Base-by-base conservation (phyloP, 1,284 basidiomycete genomes). In the Meira miltonrushii region DNA sequence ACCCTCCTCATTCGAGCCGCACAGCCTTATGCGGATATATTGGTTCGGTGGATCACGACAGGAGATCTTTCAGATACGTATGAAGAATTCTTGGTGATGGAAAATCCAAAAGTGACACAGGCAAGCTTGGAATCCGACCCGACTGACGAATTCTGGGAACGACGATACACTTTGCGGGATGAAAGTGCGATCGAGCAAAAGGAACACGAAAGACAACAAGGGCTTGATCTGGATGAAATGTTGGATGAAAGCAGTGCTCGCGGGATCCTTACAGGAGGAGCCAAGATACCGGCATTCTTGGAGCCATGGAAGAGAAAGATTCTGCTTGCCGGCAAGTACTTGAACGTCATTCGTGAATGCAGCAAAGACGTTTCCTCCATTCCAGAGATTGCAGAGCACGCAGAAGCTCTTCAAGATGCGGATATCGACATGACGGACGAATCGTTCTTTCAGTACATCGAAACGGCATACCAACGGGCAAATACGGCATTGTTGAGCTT, bases 211-310 rank as follows among this genome's bases (percentile, higher is more conserved):
- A 60, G 60, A 39, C 71, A 69, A 59, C 63, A 65, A 12, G 72
- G 68, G 10, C 49, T 72, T 12, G 68, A 69, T 23, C 39, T 70
- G 13, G 71, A 68, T 10, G 59, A 50, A 10, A 62, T 66, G 33
- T 50, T 63, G n/a, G 67, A 64, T 11, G 50, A 57, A 11, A 51
- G 25, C 11, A 65, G 62, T 84, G 78, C 84, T 80, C 57, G 87
- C 82, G 70, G 84, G 1, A 85, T 72, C 23, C 56, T 78, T n/a
- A 78, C 75, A 0, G 75, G 75, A 21, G 75, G 75, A 5, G 75
- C 75, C 23, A 74, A 70, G 61, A 69, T 78, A n/a, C 75, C 75
- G 4, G 61, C 60, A 5, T 78, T 77, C 58, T 65, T 78, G 44
- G 70, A 77, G 60, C 67, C 73, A 6, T 78, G 75, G 75, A 77